Percentiles rank a stretch among this genome's conserved stretches.
phyloP scores from a whole-genome alignment of 148 eudicot species.

The Dysphania ambrosioides region DNA sequence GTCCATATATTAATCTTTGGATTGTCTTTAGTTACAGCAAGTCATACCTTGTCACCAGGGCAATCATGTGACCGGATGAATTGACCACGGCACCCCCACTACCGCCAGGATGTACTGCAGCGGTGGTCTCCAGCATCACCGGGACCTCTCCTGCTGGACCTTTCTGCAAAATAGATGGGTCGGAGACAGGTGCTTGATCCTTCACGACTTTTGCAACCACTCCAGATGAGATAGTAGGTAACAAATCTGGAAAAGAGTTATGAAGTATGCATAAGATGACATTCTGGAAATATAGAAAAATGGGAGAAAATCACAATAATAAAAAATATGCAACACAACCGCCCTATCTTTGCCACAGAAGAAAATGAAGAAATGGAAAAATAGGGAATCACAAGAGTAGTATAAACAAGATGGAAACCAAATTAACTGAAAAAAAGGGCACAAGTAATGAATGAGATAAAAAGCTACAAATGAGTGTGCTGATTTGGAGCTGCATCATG shows the following conservation, averaged over 20 bases:
- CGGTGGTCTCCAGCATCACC: constrained; percentile 94
- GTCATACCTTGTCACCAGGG: constrained; percentile 88
- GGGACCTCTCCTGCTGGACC: constrained; percentile 39
- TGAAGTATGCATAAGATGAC: constrained; percentile 4
- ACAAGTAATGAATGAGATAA: neutral
- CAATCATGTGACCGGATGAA: constrained; percentile 78
- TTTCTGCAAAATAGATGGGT: constrained; percentile 17
- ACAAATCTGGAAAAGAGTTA: constrained; percentile 44
- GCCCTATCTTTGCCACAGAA: neutral
- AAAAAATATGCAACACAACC: neutral
- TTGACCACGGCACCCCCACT: constrained; percentile 93
- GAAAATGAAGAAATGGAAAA: neutral
- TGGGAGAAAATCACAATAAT: neutral
- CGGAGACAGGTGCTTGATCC: constrained; percentile 31
- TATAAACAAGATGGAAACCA: neutral
- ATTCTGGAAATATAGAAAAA: neutral
- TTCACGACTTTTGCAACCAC: constrained; percentile 86
- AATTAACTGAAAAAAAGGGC: neutral
- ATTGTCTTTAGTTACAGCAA: constrained; percentile 10
- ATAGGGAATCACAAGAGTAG: neutral
- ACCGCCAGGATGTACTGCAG: constrained; percentile 96
- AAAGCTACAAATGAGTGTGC: neutral
- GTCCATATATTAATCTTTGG: no score
- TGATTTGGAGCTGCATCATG: neutral
- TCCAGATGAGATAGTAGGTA: constrained; percentile 75